Evolutionary conservation across 2,329 filamentous ascomycete genomes (phyloP), one percentile per base, ranked within the genome.

Genomic region (Alternaria consortialis): DNA sequence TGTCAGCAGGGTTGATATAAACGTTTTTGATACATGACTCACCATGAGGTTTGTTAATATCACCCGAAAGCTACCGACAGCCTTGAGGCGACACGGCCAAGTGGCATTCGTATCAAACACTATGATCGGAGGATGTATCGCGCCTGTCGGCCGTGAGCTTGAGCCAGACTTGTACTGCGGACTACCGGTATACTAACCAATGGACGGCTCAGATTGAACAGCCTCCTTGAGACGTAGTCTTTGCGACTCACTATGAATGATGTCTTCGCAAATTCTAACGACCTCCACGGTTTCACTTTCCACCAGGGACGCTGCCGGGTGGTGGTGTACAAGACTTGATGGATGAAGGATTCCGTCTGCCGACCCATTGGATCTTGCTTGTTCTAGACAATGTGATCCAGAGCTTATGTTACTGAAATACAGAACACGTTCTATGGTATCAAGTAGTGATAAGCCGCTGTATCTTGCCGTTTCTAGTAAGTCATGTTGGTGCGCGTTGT

Each of bases 391-490:
- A 27, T 23, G 39, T 32, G 39, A 34, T 20, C 39, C 29, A 11
- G 57, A 56, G 36, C 57, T 60, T 12, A 60, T 60, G 17, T 60
- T 60, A 4, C 53, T 60, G 39, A 60, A 60, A 56, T 60, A 54
- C 9, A 60, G 37, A n/a, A 60, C 32, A 36, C 53, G 57, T 11
- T 60, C 57, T 12, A 60, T 60, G 2, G 57, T 60, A 31, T 60
- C 53, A 12, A 60, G 57, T 17, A 60, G 20, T 15, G 46, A 60
- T 9, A 56, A 12, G 7, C 57, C 53, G 9, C 57, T 60, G 46
- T 60, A 60, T 9, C 46, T 40, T 7, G 57, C 57, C 0, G 53
- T 60, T 27, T 60, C 57, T 7, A 60, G 39, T 11, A 60, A 34
- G 25, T 60, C 57, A 20, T 34, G 46, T 39, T 60, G 57, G 34